Base-by-base conservation (phyloP, 2,329 filamentous ascomycete species). In the Aureobasidium sp. region DNA sequence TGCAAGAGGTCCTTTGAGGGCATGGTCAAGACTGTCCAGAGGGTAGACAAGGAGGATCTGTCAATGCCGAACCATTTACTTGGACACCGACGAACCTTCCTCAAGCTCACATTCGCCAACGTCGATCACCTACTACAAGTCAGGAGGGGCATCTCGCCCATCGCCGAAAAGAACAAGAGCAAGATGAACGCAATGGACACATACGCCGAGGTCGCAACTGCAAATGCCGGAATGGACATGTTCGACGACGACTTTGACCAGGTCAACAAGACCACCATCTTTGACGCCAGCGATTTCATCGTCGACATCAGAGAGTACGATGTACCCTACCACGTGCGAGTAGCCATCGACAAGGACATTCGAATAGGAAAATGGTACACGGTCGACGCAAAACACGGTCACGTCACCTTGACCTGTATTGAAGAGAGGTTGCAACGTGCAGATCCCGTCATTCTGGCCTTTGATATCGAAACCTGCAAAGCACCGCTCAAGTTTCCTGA, bases 241-340 rank as follows among this genome's bases (percentile, higher is more conserved):
- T 97, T 96, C 84, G 93, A 97, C 73, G 84, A 89, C 73, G 83
- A 89, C 82, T 58, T 65, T 27, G 84, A 87, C 75, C 85, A 87
- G 82, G 79, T 81, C 77, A 91, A 87, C 78, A 54, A 43, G 31
- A 83, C 82, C 73, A 66, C 65, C 42, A 86, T 90, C 77, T 80
- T 86, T 67, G 92, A 97, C 74, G 91, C 93, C 62, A 96, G 91
- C 81, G 93, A 97, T 81, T 96, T 87, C 74, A 91, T 99, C 81
- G 84, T 96, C 77, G 95, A 99, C 82, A 95, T 99, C 73, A 86
- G 94, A 81, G 94, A 99, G 79, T 99, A 95, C 75, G 94, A 99
- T 76, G 95, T 99, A 69, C 95, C 94, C 65, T 99, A 99, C 79
- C 94, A 99, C 79, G 94, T 99, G 71, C 85, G 94, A 82, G 93